Evolutionary conservation across 495 filamentous ascomycete genomes (phyloP), one percentile per base, ranked within the genome.

Genomic region (Aspergillus asperescens): DNA sequence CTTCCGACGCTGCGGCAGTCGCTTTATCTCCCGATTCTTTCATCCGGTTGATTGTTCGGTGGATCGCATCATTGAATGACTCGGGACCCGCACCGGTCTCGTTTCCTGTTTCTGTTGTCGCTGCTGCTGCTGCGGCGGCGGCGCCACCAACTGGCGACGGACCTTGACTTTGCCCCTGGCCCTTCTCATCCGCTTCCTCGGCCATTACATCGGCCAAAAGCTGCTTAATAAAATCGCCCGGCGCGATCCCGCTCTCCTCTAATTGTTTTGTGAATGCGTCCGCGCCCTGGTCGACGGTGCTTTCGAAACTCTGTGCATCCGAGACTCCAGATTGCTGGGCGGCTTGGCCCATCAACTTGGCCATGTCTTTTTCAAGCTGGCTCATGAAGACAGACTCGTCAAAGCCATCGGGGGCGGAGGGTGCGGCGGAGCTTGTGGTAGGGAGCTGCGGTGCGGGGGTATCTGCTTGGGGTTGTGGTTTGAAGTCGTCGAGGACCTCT

Each of bases 401-500:
- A 44, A 64, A 63, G 48, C 68, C 62, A 37, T 62, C 48, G 25
- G 52, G 44, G 45, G 37, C 25, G 39, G 41, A 31, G 29, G 48
- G 48, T 52, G 53, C 40, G 61, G 54, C 51, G 49, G 22, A 19
- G 50, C 64, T 32, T n/a, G n/a, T n/a, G 75, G 72, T 8, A 56
- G 74, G 13, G 76, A 62, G 15, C 68, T 34, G 60, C 20, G 32
- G 25, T 38, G 56, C 43, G 52, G 51, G 32, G 31, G 55, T 65
- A 28, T 76, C 71, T 7, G 61, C 73, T 10, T 77, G 65, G 12
- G 51, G 13, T 19, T 45, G 47, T 20, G 77, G 69, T 54, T 77
- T 69, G 53, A 98, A 98, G 60, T 96, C 85, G 56, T 97, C 90
- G 25, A 98, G 85, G 65, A 96, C 82, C 42, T 96, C 90, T 95